Evolutionary conservation across 495 filamentous ascomycete species (phyloP), one percentile per base, ranked within the genome.

Genomic region (Daldinia childiae): DNA sequence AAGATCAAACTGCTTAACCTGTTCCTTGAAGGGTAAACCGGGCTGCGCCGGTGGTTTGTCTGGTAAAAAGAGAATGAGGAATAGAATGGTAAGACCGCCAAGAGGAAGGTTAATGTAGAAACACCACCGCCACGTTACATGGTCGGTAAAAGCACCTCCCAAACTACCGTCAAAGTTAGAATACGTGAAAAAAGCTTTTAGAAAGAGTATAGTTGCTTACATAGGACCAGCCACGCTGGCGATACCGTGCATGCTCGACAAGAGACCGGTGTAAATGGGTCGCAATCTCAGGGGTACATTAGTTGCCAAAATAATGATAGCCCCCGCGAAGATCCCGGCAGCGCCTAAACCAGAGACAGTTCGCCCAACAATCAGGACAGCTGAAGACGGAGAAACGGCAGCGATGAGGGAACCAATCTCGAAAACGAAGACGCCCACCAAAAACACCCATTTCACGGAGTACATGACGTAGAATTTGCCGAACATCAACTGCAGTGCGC

Each of bases 41-140:
- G 81, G 67, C 19, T 68, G 57, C 4, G 41, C 57, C 8, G 76
- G 65, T 24, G 74, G 70, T 68, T 57, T 83, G 74, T 48, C 58
- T 7, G 77, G 73, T 11, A 89, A 87, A 5, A 88, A 80, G 5
- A 80, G 69, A 65, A 87, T 79, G 66, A 88, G 82, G 50, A 84
- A 63, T 17, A 89, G 41, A 19, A 89, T 69, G 21, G 83, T 39
- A 15, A 87, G 56, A 5, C 63, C 87, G 11, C 89, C 89, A 54
- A 90, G 80, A 0, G 88, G 88, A 17, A 91, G 82, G 71, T 90
- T 91, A 52, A 92, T 90, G 69, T 90, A 87, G 64, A 43, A 89
- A 58, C 74, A 82, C 80, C 64, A 90, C 78, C 1, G 88, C 88
- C 32, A 91, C 79, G 75, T 90, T 90, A 83, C 4, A 30, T 87